Base-by-base conservation (phyloP, 495 filamentous ascomycete genomes). In the Annulohypoxylon nitens region DNA sequence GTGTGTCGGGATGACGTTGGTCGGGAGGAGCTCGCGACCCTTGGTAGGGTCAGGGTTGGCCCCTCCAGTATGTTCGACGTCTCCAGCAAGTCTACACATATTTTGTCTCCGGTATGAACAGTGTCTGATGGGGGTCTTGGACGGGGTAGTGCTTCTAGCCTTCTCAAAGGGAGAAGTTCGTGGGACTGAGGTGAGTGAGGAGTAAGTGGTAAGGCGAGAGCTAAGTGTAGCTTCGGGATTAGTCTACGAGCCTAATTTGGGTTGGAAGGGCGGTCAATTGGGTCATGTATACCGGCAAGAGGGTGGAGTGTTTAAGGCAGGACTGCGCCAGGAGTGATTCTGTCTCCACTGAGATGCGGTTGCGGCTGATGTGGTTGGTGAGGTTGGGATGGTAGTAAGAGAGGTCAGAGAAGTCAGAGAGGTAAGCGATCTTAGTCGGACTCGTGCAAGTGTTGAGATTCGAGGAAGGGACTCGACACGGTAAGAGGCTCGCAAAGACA, bases 1-100 rank as follows among this genome's bases (percentile, higher is more conserved):
- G 81, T 93, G 90, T 0, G 79, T 80, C 10, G 92, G 90, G 59
- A 88, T 83, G 53, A 91, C 88, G 77, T 91, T 90, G 69, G 83
- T 83, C 54, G 89, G 89, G 70, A 91, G 84, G 50, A 91, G 85
- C 78, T 89, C 89, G 64, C 89, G 83, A 33, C 82, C 84, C 61
- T 69, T 20, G 39, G 47, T 75, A 67, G 82, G 79, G 67, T 85
- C 79, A 57, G 85, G 80, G 54, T 83, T 81, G 61, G 84, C 79
- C 60, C 82, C 84, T 62, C 84, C 80, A 47, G 76, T 81, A 58
- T 81, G 78, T 39, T 82, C 83, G 57, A 78, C 80, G 8, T 82
- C 79, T 71, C 80, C 79, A 25, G 81, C 83, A 67, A 82, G 80
- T 74, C 81, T 81, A 78, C 86, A 89, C 87, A 89, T 89, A 61